phyloP scores from a whole-genome alignment of 495 filamentous ascomycete genomes.

The Hyaloscypha finlandica region DNA sequence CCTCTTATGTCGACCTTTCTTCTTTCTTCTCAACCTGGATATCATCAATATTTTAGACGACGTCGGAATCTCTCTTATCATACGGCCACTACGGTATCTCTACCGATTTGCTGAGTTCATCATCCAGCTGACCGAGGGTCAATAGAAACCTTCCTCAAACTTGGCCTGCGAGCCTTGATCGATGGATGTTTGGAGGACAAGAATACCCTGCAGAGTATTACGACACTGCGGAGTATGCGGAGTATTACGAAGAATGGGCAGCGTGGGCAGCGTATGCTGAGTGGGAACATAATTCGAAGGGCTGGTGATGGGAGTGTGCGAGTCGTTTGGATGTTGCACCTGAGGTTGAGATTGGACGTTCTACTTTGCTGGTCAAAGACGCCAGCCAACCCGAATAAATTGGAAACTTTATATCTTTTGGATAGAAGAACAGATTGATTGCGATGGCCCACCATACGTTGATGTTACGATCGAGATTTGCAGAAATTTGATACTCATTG shows the following conservation, averaged over 20 bases:
- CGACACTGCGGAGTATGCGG: too few species aligned
- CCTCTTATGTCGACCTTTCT: conserved; percentile 13
- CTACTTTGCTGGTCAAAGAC: not conserved
- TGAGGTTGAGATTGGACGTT: not conserved
- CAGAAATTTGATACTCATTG: too few species aligned
- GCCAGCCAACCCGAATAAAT: not conserved
- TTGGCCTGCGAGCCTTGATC: conserved; percentile 5
- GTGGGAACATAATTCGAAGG: not conserved
- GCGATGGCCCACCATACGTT: not conserved
- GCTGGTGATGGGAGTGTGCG: not conserved
- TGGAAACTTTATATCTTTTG: not conserved
- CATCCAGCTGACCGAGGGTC: not conserved
- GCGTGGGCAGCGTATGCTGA: not conserved
- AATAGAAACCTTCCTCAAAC: conserved; percentile 2
- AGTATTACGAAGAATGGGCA: not conserved
- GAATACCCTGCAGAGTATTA: not conserved
- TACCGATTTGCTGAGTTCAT: conserved; percentile 5
- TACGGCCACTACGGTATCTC: conserved; percentile 18
- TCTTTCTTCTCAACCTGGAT: conserved; percentile 10
- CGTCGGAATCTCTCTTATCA: conserved; percentile 19
- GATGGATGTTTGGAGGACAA: not conserved
- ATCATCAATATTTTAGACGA: conserved; percentile 25
- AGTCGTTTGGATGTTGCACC: not conserved
- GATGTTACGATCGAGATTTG: not conserved
- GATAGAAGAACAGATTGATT: not conserved